Evolutionary conservation across 2,329 filamentous ascomycete genomes (phyloP).

Genomic region (Thermomyces lanuginosus): DNA sequence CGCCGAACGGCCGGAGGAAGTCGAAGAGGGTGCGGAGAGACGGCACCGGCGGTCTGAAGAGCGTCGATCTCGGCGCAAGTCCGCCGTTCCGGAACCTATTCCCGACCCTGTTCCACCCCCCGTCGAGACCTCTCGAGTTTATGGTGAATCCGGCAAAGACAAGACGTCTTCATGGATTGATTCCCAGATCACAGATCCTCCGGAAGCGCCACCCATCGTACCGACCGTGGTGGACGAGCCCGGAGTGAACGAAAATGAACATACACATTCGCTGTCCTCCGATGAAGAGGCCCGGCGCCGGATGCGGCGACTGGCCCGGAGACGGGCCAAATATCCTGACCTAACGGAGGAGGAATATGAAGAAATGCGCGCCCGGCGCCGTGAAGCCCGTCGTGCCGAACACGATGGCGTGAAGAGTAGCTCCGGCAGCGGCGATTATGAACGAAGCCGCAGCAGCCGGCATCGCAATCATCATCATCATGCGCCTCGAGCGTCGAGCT

Average conservation of each 20-base stretch:
- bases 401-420: constrained; percentile 23
- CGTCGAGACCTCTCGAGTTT: constrained; percentile 11
- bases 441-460: constrained; percentile 19
- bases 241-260: constrained; percentile 12
- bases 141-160: constrained; percentile 25
- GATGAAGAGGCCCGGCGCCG: constrained; percentile 27
- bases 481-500: constrained; percentile 12
- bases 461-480: constrained; percentile 15
- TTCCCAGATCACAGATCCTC: constrained; percentile 31
- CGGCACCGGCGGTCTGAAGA: constrained; percentile 15
- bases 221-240: constrained; percentile 30
- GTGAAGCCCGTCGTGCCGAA: constrained; percentile 16
- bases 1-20: constrained; percentile 11
- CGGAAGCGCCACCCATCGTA: constrained; percentile 31
- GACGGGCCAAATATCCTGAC: constrained; percentile 25
- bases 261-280: constrained; percentile 24
- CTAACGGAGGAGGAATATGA: constrained; percentile 25
- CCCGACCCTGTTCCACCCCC: too few species aligned
- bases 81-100: constrained; percentile 16
- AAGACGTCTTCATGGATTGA: constrained; percentile 37
- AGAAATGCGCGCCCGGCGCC: constrained; percentile 18
- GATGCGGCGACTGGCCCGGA: constrained; percentile 22
- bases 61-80: constrained; percentile 21
- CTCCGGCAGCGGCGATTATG: constrained; percentile 25
- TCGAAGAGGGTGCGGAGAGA: constrained; percentile 14